Conservation (phyloP, 2,329 filamentous ascomycete genomes). For the Hypoxylon sp. region DNA sequence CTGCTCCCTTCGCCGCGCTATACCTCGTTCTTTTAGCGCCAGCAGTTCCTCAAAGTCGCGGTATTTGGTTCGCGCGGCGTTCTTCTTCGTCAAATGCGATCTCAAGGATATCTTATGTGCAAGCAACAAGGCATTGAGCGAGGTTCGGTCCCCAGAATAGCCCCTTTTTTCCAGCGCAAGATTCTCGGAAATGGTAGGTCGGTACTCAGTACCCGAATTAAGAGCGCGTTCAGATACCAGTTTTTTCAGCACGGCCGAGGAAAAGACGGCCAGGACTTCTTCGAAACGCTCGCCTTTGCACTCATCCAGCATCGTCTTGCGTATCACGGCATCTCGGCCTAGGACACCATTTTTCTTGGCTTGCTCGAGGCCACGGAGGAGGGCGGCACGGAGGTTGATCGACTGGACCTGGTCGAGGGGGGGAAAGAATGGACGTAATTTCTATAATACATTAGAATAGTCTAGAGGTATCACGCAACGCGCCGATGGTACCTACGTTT, state of each 20-base stretch:
- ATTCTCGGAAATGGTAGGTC: slow-evolving; percentile 63
- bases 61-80: slow-evolving; percentile 69
- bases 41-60: slow-evolving; percentile 73
- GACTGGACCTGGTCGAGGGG: slow-evolving; percentile 91
- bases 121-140: slow-evolving; percentile 74
- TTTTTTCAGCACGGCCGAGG: slow-evolving; percentile 83
- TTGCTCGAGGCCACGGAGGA: slow-evolving; percentile 84
- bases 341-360: slow-evolving; percentile 89
- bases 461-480: background rate
- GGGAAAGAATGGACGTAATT: slow-evolving; percentile 90
- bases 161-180: slow-evolving; percentile 70
- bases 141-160: slow-evolving; percentile 64
- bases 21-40: slow-evolving; percentile 69
- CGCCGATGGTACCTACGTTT: slow-evolving; percentile 66
- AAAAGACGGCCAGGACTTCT: slow-evolving; percentile 86
- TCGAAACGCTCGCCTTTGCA: slow-evolving; percentile 92
- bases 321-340: slow-evolving; percentile 80
- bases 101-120: slow-evolving; percentile 77
- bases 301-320: slow-evolving; percentile 97
- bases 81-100: slow-evolving; percentile 69
- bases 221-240: slow-evolving; percentile 61
- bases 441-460: slow-evolving; percentile 63
- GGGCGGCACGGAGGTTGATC: slow-evolving; percentile 84
- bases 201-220: slow-evolving; percentile 51
- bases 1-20: slow-evolving; percentile 66